Base-by-base conservation (phyloP, 1,284 basidiomycete genomes). In the Ganoderma meredithae region DNA sequence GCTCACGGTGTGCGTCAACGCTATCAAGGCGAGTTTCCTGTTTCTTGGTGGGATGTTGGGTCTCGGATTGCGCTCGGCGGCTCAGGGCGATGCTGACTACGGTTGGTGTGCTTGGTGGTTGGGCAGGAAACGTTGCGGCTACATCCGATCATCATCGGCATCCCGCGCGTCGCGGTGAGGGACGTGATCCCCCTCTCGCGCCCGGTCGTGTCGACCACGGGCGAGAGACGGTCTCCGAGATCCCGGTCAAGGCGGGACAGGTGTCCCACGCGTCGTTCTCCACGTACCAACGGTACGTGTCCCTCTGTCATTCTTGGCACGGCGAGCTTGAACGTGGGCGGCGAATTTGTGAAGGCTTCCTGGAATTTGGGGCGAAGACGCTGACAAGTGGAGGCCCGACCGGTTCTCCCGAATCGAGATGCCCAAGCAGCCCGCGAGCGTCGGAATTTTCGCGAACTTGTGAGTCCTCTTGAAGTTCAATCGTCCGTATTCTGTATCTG, bases 351-450 rank as follows among this genome's bases (percentile, higher is more conserved):
- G 36, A 39, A 81, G 79, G 43, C 69, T 78, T 12, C 72, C 73
- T 8, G 72, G 77, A 0, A 71, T 88, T 1, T 89, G 85, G 79
- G 86, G 87, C 0, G 76, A 80, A 13, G 84, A 89, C 69, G 82
- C 87, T 2, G 77, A 87, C 62, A 71, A 74, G 25, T 89, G 83
- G 76, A 83, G 86, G 65, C 86, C 87, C 9, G 83, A 86, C n/a
- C 88, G 87, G 82, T 74, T 86, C 59, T 69, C 79, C 6, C 76
- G 70, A 8, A 56, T 77, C 36, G 73, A 74, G 12, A 71, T 74
- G n/a, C 77, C 78, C 22, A 84, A 82, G 72, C 82, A 79, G 25
- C 58, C 40, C 10, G 77, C 81, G 0, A 72, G 73, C 15, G 75
- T 87, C 4, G 86, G 31, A 5, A 31, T 31, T 5, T 85, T 85